phyloP scores from a whole-genome alignment of 1,284 basidiomycete genomes.

The Cutaneotrichosporon curvatum region DNA sequence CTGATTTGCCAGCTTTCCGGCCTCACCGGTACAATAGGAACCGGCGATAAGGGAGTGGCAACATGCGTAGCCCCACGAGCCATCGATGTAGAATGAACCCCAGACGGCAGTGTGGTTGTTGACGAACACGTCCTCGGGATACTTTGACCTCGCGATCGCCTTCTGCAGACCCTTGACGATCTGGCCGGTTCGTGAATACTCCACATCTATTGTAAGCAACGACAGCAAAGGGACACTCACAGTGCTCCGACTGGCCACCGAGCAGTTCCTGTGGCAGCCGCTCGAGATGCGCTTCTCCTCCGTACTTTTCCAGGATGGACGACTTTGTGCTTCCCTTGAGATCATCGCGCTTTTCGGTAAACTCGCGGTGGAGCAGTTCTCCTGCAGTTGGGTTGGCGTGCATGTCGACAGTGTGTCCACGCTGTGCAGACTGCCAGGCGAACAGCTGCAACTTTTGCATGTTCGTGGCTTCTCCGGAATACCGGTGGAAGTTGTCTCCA shows the following conservation, averaged over 20 bases:
- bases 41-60: slow-evolving; percentile 80
- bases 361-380: slow-evolving; percentile 83
- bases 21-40: slow-evolving; percentile 87
- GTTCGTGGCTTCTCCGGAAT: slow-evolving; percentile 81
- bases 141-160: slow-evolving; percentile 78
- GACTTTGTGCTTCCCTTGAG: slow-evolving; percentile 79
- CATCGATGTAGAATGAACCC: slow-evolving; percentile 87
- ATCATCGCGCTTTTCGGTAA: slow-evolving; percentile 83
- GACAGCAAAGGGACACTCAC: slow-evolving; percentile 22
- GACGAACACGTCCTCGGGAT: slow-evolving; percentile 87
- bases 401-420: slow-evolving; percentile 89
- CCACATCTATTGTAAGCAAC: slow-evolving; percentile 55
- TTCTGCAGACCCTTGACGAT: slow-evolving; percentile 86
- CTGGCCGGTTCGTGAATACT: slow-evolving; percentile 88
- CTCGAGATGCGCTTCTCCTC: slow-evolving; percentile 88
- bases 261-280: slow-evolving; percentile 70
- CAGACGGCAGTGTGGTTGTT: slow-evolving; percentile 93
- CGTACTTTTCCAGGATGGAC: slow-evolving; percentile 82
- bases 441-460: slow-evolving; percentile 90
- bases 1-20: slow-evolving; percentile 70
- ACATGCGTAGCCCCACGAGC: slow-evolving; percentile 88
- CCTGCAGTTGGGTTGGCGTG: slow-evolving; percentile 96
- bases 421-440: slow-evolving; percentile 90
- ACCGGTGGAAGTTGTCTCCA: slow-evolving; percentile 91
- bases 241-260: slow-evolving; percentile 91